Conservation (phyloP, 257 asterid species). For the Rehmannia glutinosa region DNA sequence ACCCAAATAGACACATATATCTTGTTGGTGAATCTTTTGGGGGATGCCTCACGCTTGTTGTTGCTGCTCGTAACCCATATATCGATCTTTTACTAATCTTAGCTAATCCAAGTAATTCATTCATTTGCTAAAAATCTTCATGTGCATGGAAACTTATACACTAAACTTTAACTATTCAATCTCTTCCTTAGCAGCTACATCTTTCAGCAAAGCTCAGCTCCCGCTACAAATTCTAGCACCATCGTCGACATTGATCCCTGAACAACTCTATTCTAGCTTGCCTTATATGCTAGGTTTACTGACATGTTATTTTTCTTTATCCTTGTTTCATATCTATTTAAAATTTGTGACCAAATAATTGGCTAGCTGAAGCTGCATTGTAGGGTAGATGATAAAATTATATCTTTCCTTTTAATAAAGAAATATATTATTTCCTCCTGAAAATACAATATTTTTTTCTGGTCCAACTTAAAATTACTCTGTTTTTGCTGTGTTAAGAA, state of each 20-base stretch:
- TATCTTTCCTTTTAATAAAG: too few relatives aligned
- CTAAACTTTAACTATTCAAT: not conserved
- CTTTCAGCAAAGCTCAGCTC: slow-evolving; percentile 43
- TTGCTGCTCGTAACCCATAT: too few relatives aligned
- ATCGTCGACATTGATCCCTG: slow-evolving; percentile 43
- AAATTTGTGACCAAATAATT: too few relatives aligned
- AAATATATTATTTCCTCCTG: too few relatives aligned
- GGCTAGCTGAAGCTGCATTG: not conserved
- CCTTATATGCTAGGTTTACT: slow-evolving; percentile 42
- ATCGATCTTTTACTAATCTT: slow-evolving; percentile 44
- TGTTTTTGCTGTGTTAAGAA: too few relatives aligned
- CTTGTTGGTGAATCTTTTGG: slow-evolving; percentile 12
- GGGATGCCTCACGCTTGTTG: too few relatives aligned
- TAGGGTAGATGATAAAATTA: not conserved
- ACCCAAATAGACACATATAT: slow-evolving; percentile 65
- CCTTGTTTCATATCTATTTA: not conserved
- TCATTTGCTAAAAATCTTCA: not conserved
- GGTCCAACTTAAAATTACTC: too few relatives aligned
- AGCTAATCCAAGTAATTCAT: slow-evolving; percentile 71
- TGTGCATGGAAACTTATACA: not conserved
- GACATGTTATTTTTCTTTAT: slow-evolving; percentile 40
- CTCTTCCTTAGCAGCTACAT: slow-evolving; percentile 53
- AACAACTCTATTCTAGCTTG: slow-evolving; percentile 41
- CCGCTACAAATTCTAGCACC: slow-evolving; percentile 38
- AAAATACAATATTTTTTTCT: too few relatives aligned